Evolutionary conservation across 108 stramenopile genomes (phyloP), one percentile per base, ranked within the genome.

Genomic region (Fragilaria crotonensis): DNA sequence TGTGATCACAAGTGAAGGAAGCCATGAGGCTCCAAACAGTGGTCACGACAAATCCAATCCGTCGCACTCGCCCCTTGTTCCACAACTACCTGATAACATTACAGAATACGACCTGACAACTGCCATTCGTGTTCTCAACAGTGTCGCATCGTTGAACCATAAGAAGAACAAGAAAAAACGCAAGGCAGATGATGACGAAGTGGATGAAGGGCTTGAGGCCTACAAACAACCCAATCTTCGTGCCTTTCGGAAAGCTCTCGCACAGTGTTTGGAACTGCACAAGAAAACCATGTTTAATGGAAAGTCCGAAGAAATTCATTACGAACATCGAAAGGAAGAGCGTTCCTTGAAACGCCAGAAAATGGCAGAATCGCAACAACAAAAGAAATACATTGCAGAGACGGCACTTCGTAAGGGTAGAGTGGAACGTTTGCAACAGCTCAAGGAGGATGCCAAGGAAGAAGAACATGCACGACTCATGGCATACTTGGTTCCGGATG

Each of bases 401-500:
- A 89, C 89, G 5, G 59, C 67, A 32, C 49, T 94, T 17, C 69
- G 93, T 1, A 64, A 57, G 30, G 87, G 87, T 7, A 63, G 93
- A 14, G 64, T 94, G 46, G 85, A 88, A 22, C 57, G 60, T 46
- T 54, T 94, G 21, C 71, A 83, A 49, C 49, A 70, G 20, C 63
- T 89, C 20, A 68, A 66, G 57, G 33, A 64, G 23, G 84, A 81
- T 20, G 71, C 71, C 5, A 67, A 72, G 58, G 79, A 81, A 18
- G 87, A 88, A 60, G 89, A 90, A 67, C 50, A 64, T 55, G 66
- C 48, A 30, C 78, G 67, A 53, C 33, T 67, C 21, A 20, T 78
- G 70, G 31, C 57, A 5, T 61, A 65, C 44, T 62, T 92, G 67
- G 63, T 89, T 33, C 87, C 90, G 4, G 90, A 93, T 68, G 90